Evolutionary conservation across 2,329 filamentous ascomycete species (phyloP), one percentile per base, ranked within the genome.

Genomic region (Acephala macrosclerotiorum): DNA sequence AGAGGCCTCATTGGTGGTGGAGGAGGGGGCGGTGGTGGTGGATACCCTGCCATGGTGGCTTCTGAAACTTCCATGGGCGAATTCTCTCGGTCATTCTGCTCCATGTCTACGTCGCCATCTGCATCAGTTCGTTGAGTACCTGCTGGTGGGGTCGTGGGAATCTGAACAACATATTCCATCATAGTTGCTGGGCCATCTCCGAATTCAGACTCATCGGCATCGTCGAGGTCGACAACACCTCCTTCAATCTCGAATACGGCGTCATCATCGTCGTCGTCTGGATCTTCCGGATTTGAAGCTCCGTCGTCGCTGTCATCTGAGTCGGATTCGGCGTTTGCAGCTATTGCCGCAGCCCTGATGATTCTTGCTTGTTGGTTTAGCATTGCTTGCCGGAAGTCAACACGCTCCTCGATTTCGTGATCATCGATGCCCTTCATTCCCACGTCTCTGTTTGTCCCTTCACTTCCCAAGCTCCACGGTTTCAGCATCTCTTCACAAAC

Each of bases 401-500:
- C 53, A 38, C 65, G 58, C 26, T 78, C 79, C 40, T 81, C 79
- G 55, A 82, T 81, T 70, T 92, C 89, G 72, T 96, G 92, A 74
- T 97, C 93, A 75, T 96, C 91, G 26, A 97, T 89, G 11, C 93
- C 93, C 70, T 90, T 87, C 75, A 89, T 87, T 16, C 92, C 93
- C 68, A 96, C 89, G 68, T 88, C 85, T 22, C 89, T 90, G 76
- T 98, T 95, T 53, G 85, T 90, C 7, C 91, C 96, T 63, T 88
- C 86, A 75, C 96, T 98, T 6, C 96, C 96, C 70, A 91, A 87
- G 36, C 89, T 87, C 96, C 96, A 99, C 1, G 91, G 87, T 71
- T 90, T 91, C 67, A 99, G 87, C 74, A 98, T 86, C 78, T 99
- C 93, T 77, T 98, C 93, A 75, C 96, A 99, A 45, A 99, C 88